Evolutionary conservation across 2,329 filamentous ascomycete genomes (phyloP), one percentile per base, ranked within the genome.

Genomic region (Chrysosporium queenslandicum): DNA sequence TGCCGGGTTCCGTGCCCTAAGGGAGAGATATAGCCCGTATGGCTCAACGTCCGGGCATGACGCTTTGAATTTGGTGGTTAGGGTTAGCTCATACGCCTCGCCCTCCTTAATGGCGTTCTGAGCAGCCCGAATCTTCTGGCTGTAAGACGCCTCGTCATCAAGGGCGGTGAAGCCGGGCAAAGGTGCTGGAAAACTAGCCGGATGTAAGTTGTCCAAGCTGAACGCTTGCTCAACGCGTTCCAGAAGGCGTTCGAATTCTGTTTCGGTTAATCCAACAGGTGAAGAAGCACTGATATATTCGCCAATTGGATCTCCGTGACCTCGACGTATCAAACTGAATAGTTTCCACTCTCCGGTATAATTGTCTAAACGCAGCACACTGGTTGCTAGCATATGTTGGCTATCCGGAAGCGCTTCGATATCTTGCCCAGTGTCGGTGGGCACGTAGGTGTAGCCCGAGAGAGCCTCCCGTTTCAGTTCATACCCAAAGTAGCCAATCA

Each of bases 11-110:
- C 79, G 77, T 3, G 73, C 70, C 30, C 85, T 80, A 1, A 94
- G 77, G 1, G 78, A 75, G 41, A 79, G 79, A 71, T 90, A 94
- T 25, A 94, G 74, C 4, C 60, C 54, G 29, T 52, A 56, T 5
- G 55, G 55, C 7, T 54, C 55, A 12, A 30, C 49, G 12, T 47
- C 48, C 20, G 63, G 59, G 57, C 71, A 70, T 18, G 64, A 76
- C 58, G 92, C 78, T 32, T 74, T 76, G 9, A 86, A 88, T 65
- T 87, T 82, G 46, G 82, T 82, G 0, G 87, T 94, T 6, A 94
- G 77, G 59, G 87, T 94, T 5, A 94, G 76, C 64, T 94, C 88
- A 66, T 94, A 94, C 0, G 87, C 89, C 56, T 90, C 82, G 12
- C 88, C 88, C 0, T 83, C 81, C 2, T 81, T 78, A 56, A 94